Base-by-base conservation (phyloP, 2,329 filamentous ascomycete genomes). In the Fusarium sororula region DNA sequence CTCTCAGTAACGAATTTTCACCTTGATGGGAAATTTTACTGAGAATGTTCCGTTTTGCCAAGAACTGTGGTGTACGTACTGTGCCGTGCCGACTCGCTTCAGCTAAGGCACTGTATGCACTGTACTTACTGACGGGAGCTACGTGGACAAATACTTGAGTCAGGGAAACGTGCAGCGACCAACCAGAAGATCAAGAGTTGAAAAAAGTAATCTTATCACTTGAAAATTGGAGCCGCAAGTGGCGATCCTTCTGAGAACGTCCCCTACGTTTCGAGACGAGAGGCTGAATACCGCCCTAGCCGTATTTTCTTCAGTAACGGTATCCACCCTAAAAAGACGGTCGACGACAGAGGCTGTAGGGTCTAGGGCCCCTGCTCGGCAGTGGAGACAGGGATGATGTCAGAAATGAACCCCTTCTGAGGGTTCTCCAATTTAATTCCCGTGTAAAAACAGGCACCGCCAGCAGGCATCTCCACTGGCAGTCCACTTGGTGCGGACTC, bases 361-460 rank as follows among this genome's bases (percentile, higher is more conserved):
- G 68, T 64, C 63, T 47, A 59, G 44, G 68, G 68, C 59, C 63
- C 51, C 42, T 32, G 28, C 11, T 32, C 67, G 59, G 66, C 30
- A 70, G 66, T 73, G 71, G 71, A 59, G 44, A 71, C 72, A 67
- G 48, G 51, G 47, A 75, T 75, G 73, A 75, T 75, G 73, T 75
- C 73, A 75, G 66, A 62, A 61, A 66, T 20, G 51, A 35, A 65
- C 60, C 66, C 67, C 63, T 59, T 54, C 20, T 63, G 12, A 28
- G 37, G 41, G 30, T 28, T 32, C 59, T 48, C 61, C 61, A 66
- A 35, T 69, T 70, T 70, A 70, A 65, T 70, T 70, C 67, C 66
- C 67, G 66, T 70, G 39, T 22, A 70, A 63, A 70, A 59, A 59
- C 67, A 70, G 67, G 67, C 66, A 70, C 67, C 63, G n/a, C 48